A percentile compares a stretch with the other conserved stretches of the same genome.
phyloP scores from a whole-genome alignment of 1,139 yeast genomes.

The Candida albicans region DNA sequence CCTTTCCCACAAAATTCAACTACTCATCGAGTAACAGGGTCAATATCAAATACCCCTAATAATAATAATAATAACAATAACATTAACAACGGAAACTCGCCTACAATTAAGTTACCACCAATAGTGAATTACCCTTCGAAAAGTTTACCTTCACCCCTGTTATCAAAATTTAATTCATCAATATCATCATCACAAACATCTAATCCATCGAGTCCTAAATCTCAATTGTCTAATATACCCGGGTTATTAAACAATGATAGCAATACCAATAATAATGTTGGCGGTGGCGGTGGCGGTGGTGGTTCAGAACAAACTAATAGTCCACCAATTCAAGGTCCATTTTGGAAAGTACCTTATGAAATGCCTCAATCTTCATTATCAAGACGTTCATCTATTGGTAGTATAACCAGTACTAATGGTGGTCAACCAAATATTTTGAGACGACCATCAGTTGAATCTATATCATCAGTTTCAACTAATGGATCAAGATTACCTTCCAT shows the following conservation, averaged over 20 bases:
- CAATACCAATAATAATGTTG: background rate
- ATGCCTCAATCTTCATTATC: conserved; percentile 34
- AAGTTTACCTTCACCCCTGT: conserved; percentile 6
- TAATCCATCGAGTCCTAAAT: conserved; percentile 23
- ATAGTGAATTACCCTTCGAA: conserved; percentile 15
- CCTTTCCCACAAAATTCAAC: conserved; percentile 4
- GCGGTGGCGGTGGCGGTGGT: background rate
- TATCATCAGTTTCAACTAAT: conserved; percentile 28
- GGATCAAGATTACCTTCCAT: conserved; percentile 34
- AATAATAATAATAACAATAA: conserved; percentile 6
- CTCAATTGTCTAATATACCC: conserved; percentile 11
- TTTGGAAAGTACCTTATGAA: conserved; percentile 54
- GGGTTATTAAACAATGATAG: conserved; percentile 15
- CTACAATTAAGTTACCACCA: conserved; percentile 18
- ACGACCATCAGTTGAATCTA: conserved; percentile 17
- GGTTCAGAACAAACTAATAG: conserved; percentile 18
- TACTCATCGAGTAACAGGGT: conserved; percentile 2
- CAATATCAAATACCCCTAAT: conserved; percentile 1
- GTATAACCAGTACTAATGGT: conserved; percentile 17
- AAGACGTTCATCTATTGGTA: conserved; percentile 34
- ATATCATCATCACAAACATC: conserved; percentile 13
- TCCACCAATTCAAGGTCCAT: conserved; percentile 47
- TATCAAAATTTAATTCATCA: conserved; percentile 11
- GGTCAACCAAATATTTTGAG: conserved; percentile 8
- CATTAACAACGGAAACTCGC: conserved; percentile 9